These are phyloP conservation scores for Spergularia azorica DNA, from an alignment of 179 eudicot species.

Conservation along the genomic window DNA sequence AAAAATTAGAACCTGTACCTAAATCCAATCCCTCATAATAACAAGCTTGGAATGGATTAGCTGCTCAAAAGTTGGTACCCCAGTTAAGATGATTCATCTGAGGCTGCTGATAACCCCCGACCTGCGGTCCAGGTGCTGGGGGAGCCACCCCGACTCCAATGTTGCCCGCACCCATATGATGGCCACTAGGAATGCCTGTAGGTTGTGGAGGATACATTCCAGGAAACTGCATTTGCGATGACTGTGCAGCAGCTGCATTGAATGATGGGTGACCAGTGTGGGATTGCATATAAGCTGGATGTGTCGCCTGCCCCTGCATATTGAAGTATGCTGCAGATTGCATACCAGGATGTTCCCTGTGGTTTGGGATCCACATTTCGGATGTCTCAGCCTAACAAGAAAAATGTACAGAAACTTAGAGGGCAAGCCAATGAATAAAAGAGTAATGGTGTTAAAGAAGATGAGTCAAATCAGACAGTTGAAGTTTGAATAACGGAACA, in stretches of 20 bases:
- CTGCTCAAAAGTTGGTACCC: conserved; percentile 65
- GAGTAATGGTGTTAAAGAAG: too few relatives aligned
- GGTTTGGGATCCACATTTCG: conserved; percentile 88
- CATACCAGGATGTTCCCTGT: conserved; percentile 70
- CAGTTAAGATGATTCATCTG: conserved; percentile 79
- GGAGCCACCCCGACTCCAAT: conserved; percentile 58
- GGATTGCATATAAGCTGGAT: conserved; percentile 74
- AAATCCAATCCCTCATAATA: conserved; percentile 28
- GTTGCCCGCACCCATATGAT: conserved; percentile 55
- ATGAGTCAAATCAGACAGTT: too few relatives aligned
- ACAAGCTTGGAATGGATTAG: conserved; percentile 11
- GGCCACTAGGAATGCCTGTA: conserved; percentile 52
- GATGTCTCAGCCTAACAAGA: conserved; percentile 75
- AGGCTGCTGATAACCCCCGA: conserved; percentile 80
- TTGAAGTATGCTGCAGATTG: conserved; percentile 87
- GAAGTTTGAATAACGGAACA: too few relatives aligned
- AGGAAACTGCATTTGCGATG: conserved; percentile 90
- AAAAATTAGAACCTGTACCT: conserved; percentile 36
- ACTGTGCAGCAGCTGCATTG: conserved; percentile 62
- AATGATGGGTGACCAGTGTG: conserved; percentile 75
- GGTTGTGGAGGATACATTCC: conserved; percentile 76
- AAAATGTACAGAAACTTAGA: neutral
- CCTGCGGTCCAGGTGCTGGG: conserved; percentile 63
- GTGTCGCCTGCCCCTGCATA: conserved; percentile 78
- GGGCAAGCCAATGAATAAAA: too few relatives aligned